These are phyloP conservation scores for Domatiomyces catenatus DNA, from an alignment of 2,329 filamentous ascomycete species.

Conservation along the genomic window DNA sequence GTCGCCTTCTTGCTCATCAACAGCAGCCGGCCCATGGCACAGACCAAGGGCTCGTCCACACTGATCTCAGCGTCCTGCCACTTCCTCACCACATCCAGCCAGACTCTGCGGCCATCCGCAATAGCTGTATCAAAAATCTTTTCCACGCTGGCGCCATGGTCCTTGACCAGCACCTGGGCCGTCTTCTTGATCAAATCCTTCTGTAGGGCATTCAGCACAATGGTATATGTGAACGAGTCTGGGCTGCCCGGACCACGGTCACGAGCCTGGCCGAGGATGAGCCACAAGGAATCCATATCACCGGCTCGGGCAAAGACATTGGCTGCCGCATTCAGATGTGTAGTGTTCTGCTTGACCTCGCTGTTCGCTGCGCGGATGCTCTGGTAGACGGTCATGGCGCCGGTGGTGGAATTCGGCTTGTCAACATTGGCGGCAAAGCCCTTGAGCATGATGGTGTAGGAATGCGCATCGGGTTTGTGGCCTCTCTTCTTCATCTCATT, in stretches of 20 bases:
- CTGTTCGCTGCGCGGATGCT: conserved; percentile 51
- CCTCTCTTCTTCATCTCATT: conserved; percentile 98
- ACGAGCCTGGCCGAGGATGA: conserved; percentile 57
- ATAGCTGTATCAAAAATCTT: conserved; percentile 31
- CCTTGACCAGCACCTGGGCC: conserved; percentile 8
- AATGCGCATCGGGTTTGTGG: conserved; percentile 63
- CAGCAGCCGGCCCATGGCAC: conserved; percentile 67
- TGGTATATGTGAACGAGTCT: conserved; percentile 62
- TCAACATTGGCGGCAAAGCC: conserved; percentile 52
- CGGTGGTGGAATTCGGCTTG: conserved; percentile 31
- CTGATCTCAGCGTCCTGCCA: conserved; percentile 57
- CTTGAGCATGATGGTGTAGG: conserved; percentile 68
- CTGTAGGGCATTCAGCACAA: conserved; percentile 63
- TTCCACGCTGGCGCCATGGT: conserved; percentile 15
- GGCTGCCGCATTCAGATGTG: conserved; percentile 80
- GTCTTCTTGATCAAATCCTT: conserved; percentile 25
- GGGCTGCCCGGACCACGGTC: conserved; percentile 47
- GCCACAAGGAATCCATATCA: conserved; percentile 69
- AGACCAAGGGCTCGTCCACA: conserved; percentile 66
- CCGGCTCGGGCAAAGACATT: conserved; percentile 59
- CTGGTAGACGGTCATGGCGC: conserved; percentile 59
- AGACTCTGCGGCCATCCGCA: conserved; percentile 55
- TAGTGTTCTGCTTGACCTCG: conserved; percentile 54
- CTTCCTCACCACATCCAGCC: conserved; percentile 61
- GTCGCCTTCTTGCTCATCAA: conserved; percentile 43